Conservation (phyloP, 257 asterid genomes). For the Perilla frutescens region DNA sequence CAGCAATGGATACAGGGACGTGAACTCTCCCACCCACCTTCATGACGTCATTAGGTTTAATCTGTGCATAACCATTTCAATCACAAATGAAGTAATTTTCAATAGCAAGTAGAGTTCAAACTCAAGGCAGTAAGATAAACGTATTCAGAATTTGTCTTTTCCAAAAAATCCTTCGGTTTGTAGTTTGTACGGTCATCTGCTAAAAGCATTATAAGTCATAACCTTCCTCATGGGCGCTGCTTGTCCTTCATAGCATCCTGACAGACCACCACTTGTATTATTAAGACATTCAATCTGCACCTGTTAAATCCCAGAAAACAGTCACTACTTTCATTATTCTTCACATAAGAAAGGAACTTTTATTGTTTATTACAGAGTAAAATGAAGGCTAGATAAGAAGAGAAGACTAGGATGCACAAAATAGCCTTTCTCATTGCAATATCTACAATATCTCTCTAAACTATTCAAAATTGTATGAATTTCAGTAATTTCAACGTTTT, state of each 20-base stretch:
- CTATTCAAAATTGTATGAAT: constrained; percentile 12
- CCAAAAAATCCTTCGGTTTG: background rate
- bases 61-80: constrained; percentile 49
- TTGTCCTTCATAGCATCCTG: constrained; percentile 37
- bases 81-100: constrained; percentile 12
- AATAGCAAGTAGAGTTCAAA: constrained; percentile 13
- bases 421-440: constrained; percentile 4
- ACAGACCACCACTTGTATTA: constrained; percentile 38
- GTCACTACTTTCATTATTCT: constrained; percentile 16
- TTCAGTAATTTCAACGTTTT: background rate
- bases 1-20: constrained; percentile 80
- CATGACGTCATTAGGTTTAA: constrained; percentile 72
- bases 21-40: constrained; percentile 66
- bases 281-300: constrained; percentile 62
- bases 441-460: background rate
- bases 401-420: constrained; percentile 16
- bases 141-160: background rate
- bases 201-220: constrained; percentile 40
- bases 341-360: background rate
- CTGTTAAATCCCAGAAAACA: constrained; percentile 39
- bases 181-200: constrained; percentile 5
- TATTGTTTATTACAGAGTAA: background rate
- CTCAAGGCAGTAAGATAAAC: background rate
- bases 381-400: background rate
- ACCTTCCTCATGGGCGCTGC: constrained; percentile 64